Evolutionary conservation across 192 early-diverging fungal species (phyloP).

Genomic region (Coemansia sp.): DNA sequence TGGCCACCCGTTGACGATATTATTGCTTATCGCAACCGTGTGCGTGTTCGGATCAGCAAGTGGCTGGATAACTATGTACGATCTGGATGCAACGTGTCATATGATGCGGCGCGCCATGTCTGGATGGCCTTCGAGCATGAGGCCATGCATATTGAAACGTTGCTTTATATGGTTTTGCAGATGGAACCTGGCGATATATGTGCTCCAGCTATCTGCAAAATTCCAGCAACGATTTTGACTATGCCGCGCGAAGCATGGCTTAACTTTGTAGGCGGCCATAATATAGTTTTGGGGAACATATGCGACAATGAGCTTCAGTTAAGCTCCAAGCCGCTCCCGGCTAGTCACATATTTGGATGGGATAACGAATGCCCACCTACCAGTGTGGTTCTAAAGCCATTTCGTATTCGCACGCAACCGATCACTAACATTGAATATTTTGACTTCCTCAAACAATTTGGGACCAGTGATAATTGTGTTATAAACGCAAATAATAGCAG

Average conservation of each 20-base stretch:
- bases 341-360: slow-evolving; percentile 73
- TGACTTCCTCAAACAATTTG: slow-evolving; percentile 44
- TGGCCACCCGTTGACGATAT: slow-evolving; percentile 78
- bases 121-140: slow-evolving; percentile 95
- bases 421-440: slow-evolving; percentile 80
- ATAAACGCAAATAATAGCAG: background rate
- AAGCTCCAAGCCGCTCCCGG: slow-evolving; percentile 14
- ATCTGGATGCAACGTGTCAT: background rate
- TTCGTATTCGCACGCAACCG: slow-evolving; percentile 72
- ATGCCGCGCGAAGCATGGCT: slow-evolving; percentile 26
- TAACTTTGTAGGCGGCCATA: slow-evolving; percentile 12
- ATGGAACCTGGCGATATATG: slow-evolving; percentile 30
- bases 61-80: slow-evolving; percentile 42
- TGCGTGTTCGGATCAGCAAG: slow-evolving; percentile 56
- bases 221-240: slow-evolving; percentile 3
- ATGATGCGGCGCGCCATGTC: slow-evolving; percentile 56
- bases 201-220: slow-evolving; percentile 14
- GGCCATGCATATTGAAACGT: slow-evolving; percentile 89
- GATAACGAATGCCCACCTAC: slow-evolving; percentile 78
- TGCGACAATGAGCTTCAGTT: slow-evolving; percentile 53
- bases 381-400: slow-evolving; percentile 40
- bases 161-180: slow-evolving; percentile 87
- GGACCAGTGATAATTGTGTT: background rate
- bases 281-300: slow-evolving; percentile 63
- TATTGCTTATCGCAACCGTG: slow-evolving; percentile 63